These are phyloP conservation scores for Lepraria neglecta DNA, from an alignment of 495 filamentous ascomycete genomes.

Conservation along the genomic window DNA sequence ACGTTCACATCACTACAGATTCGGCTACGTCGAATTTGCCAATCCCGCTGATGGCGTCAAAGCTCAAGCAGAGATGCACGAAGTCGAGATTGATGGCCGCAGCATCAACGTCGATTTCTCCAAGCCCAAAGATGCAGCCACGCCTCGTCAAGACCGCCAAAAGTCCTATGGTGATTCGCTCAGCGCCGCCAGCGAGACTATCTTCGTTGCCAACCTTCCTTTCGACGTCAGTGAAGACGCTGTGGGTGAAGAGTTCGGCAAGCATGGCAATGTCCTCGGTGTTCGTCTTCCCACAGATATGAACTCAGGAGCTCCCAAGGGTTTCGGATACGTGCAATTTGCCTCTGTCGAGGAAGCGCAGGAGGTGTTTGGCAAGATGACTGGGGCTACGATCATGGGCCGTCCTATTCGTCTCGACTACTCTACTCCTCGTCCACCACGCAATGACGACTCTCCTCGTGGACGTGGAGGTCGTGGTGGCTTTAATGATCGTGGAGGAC, in stretches of 20 bases:
- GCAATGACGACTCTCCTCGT: constrained; percentile 37
- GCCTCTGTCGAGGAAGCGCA: constrained; percentile 78
- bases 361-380: constrained; percentile 64
- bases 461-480: constrained; percentile 40
- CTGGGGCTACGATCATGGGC: constrained; percentile 69
- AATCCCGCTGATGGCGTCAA: constrained; percentile 61
- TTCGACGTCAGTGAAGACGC: constrained; percentile 76
- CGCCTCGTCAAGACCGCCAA: constrained; percentile 53
- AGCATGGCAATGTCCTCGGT: constrained; percentile 61
- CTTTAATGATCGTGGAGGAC: constrained; percentile 44
- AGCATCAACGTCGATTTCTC: constrained; percentile 86
- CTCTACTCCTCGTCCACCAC: constrained; percentile 65
- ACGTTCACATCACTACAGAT: constrained; percentile 46
- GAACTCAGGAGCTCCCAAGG: constrained; percentile 83
- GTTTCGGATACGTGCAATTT: constrained; percentile 91
- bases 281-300: constrained; percentile 85
- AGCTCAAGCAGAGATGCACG: constrained; percentile 77
- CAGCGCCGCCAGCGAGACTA: constrained; percentile 70
- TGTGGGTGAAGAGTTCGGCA: constrained; percentile 67
- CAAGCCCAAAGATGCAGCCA: constrained; percentile 54
- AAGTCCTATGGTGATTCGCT: constrained; percentile 67
- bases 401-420: constrained; percentile 86
- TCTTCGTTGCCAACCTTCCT: constrained; percentile 89
- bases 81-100: constrained; percentile 74
- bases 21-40: constrained; percentile 92